Evolutionary conservation across 225 moss, liverwort and hornwort species (phyloP), one percentile per base, ranked within the genome.

Genomic region (Straminergon stramineum): DNA sequence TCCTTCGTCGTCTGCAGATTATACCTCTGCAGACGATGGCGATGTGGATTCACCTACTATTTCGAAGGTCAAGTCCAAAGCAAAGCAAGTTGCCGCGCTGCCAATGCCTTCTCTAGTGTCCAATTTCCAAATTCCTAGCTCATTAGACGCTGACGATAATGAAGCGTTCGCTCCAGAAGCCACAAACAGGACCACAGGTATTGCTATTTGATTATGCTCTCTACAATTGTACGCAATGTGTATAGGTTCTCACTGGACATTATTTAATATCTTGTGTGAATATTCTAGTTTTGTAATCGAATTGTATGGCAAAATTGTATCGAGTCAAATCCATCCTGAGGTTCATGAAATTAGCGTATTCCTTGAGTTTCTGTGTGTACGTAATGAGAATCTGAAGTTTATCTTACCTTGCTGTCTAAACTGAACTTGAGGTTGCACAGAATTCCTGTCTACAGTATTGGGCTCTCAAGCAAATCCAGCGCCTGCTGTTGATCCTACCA

Each of bases 1-100:
- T 77, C 86, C 88, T 34, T 91, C 90, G 45, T 90, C 88, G 30
- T 93, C 95, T 75, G 91, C 52, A 51, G 93, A 93, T 77, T 93
- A 91, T 67, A 89, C 92, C 18, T 95, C 95, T 58, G 95, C 95
- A 53, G 95, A 93, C 57, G 92, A 95, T 79, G 93, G 91, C 87
- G 95, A 95, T 83, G 93, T 91, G 30, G 92, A 93, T 88, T 93
- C 95, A 39, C 92, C 93, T 82, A 51, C 83, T 41, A n/a, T 82
- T 21, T 83, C 89, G 15, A 95, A 92, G 52, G 48, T 82, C 11
- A 87, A 89, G 81, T 88, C 92, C 13, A 90, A 90, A 83, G 43
- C 61, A 12, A 84, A 89, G 55, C 81, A 89, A 88, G 67, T 60
- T 35, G 43, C 69, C 19, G 70, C 90, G n/a, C 64, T 52, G 80